Evolutionary conservation across 2,329 filamentous ascomycete species (phyloP).

Genomic region (Arthrobotrys conoides): DNA sequence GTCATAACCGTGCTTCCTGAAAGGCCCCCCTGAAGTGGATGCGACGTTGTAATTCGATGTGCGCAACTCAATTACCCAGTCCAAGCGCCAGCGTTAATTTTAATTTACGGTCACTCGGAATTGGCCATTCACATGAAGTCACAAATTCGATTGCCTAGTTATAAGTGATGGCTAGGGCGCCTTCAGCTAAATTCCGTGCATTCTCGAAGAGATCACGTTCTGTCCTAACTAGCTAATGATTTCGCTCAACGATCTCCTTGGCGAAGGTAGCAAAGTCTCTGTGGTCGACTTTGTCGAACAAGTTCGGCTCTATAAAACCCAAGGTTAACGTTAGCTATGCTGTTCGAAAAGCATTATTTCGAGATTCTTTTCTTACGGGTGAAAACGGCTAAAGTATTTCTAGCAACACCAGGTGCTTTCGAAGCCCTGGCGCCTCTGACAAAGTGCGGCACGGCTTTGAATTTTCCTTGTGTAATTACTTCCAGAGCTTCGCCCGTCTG

Average conservation of each 20-base stretch:
- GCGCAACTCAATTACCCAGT: constrained; percentile 34
- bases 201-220: not conserved
- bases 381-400: constrained; percentile 95
- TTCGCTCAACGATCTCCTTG: constrained; percentile 70
- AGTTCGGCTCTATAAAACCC: constrained; percentile 77
- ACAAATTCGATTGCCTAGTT: constrained; percentile 10
- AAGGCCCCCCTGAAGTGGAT: constrained; percentile 30
- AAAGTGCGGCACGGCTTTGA: constrained; percentile 96
- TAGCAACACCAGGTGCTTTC: constrained; percentile 73
- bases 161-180: constrained; percentile 24
- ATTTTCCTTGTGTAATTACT: constrained; percentile 88
- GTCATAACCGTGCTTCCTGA: constrained; percentile 21
- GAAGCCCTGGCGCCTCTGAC: constrained; percentile 79
- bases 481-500: constrained; percentile 95
- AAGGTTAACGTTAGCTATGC: not conserved
- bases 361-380: constrained; percentile 72
- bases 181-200: constrained; percentile 26
- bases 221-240: constrained; percentile 63
- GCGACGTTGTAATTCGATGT: constrained; percentile 30
- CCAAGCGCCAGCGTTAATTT: constrained; percentile 33
- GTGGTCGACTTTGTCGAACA: constrained; percentile 82
- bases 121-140: constrained; percentile 30
- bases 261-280: constrained; percentile 83
- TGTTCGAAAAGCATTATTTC: not conserved
- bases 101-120: constrained; percentile 19